phyloP scores from a whole-genome alignment of 73 alveolate species.

The Paramecium octaurelia region DNA sequence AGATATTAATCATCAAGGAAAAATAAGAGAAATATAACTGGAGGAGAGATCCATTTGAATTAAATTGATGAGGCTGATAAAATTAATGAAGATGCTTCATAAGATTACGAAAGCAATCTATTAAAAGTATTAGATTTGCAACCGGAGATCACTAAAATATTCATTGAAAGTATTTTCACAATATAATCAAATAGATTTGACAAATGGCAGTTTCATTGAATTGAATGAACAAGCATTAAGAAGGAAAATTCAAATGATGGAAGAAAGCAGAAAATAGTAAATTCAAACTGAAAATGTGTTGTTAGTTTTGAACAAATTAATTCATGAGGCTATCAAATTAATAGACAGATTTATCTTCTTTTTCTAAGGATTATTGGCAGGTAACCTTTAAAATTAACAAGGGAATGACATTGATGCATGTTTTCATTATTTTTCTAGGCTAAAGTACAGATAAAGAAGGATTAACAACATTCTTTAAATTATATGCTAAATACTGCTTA shows the following conservation, averaged over 20 bases:
- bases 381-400: neutral
- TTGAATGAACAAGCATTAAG: neutral
- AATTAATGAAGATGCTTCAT: neutral
- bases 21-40: conserved; percentile 24
- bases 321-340: conserved; percentile 12
- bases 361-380: conserved; percentile 38
- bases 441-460: neutral
- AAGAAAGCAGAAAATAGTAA: neutral
- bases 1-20: neutral
- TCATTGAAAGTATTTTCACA: neutral
- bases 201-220: conserved; percentile 14
- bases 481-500: neutral
- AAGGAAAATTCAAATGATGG: conserved; percentile 32
- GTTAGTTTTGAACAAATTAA: neutral
- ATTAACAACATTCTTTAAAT: neutral
- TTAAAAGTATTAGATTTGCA: neutral
- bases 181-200: neutral
- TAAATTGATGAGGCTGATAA: conserved; percentile 33
- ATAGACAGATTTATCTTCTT: conserved; percentile 41
- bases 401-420: conserved; percentile 37
- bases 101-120: neutral
- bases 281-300: conserved; percentile 20
- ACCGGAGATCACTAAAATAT: neutral
- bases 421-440: neutral
- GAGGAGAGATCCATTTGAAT: conserved; percentile 33